These are phyloP conservation scores for Podospora australis DNA, from an alignment of 495 filamentous ascomycete species.

Conservation along the genomic window DNA sequence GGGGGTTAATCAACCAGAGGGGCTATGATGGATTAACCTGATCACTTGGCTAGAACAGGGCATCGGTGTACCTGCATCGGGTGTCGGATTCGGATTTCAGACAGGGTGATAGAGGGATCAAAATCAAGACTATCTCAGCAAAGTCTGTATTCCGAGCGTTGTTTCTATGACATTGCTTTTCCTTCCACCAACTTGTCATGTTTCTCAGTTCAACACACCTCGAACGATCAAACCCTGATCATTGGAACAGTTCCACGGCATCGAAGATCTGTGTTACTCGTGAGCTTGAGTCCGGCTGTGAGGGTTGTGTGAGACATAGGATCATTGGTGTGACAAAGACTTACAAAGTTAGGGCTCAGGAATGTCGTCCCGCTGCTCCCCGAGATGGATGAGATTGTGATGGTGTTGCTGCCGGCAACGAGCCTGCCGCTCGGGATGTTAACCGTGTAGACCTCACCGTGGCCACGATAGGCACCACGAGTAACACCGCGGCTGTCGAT, in stretches of 20 bases:
- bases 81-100: no score
- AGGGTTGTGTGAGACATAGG: background rate
- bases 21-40: no score
- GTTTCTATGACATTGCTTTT: no score
- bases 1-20: no score
- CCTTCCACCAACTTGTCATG: no score
- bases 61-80: no score
- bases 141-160: no score
- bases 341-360: conserved; percentile 56
- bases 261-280: conserved; percentile 45
- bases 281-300: background rate
- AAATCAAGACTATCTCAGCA: no score
- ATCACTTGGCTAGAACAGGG: no score
- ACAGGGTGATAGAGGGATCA: no score
- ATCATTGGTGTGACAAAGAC: no score
- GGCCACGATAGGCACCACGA: conserved; percentile 55
- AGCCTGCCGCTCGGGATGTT: conserved; percentile 50
- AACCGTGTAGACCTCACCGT: conserved; percentile 56
- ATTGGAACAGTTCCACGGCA: conserved; percentile 45
- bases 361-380: conserved; percentile 50
- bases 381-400: conserved; percentile 53
- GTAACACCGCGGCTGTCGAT: conserved; percentile 60
- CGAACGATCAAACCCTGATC: background rate
- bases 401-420: conserved; percentile 53
- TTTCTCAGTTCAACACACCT: no score